These are phyloP conservation scores for Backusella psychrophila DNA, from an alignment of 192 early-diverging fungal species.

Conservation along the genomic window DNA sequence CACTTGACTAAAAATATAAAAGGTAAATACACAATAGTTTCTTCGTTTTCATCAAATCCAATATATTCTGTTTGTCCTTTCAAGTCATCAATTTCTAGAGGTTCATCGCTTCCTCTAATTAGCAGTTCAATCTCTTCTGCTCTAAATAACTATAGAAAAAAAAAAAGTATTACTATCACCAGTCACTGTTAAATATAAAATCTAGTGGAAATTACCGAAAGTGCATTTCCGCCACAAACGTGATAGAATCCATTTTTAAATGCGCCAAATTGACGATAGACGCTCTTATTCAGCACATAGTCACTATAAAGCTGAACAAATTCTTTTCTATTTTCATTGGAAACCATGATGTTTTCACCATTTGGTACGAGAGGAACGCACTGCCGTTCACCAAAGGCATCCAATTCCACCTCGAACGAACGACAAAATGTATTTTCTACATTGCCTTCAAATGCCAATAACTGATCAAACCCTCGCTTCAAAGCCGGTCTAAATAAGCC, in stretches of 20 bases:
- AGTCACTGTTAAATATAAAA: background rate
- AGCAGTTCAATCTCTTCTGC: conserved; percentile 92
- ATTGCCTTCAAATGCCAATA: conserved; percentile 82
- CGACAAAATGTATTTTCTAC: conserved; percentile 84
- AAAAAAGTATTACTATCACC: background rate
- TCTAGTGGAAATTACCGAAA: conserved; percentile 45
- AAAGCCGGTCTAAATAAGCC: conserved; percentile 70
- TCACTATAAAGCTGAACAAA: conserved; percentile 85
- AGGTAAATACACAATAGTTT: conserved; percentile 43
- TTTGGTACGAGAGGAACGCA: conserved; percentile 63
- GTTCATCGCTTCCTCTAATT: conserved; percentile 78
- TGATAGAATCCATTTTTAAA: conserved; percentile 87
- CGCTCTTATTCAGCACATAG: conserved; percentile 74
- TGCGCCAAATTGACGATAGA: conserved; percentile 74
- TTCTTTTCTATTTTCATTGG: conserved; percentile 62
- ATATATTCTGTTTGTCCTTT: conserved; percentile 53
- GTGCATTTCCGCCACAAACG: conserved; percentile 85
- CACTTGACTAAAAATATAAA: background rate
- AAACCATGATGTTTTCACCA: conserved; percentile 61
- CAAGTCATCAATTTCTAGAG: conserved; percentile 57
- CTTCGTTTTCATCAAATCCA: conserved; percentile 58
- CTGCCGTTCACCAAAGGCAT: conserved; percentile 65
- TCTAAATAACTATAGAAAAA: conserved; percentile 60
- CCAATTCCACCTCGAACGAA: conserved; percentile 75
- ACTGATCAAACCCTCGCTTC: conserved; percentile 76